Base-by-base conservation (phyloP, 495 filamentous ascomycete species). In the Aspergillus conjunctus region DNA sequence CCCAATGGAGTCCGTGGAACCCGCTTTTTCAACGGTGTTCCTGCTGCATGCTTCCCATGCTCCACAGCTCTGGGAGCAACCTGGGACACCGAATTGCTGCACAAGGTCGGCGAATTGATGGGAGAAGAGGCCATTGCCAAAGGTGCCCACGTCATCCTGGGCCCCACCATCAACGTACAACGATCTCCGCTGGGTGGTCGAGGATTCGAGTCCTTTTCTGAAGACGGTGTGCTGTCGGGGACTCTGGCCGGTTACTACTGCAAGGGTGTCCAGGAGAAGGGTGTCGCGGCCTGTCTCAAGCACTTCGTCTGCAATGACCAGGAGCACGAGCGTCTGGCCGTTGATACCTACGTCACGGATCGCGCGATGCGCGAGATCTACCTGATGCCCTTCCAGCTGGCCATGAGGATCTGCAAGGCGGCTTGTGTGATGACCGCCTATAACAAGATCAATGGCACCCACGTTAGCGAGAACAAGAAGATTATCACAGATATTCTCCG, bases 241-340 rank as follows among this genome's bases (percentile, higher is more conserved):
- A 79, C 80, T 6, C 73, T 88, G 21, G 88, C 90, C 18, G 88
- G 87, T 0, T 74, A 85, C 44, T 76, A 88, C 32, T 83, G 86
- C 59, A 85, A 84, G 62, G 88, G 89, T 11, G 82, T 93, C 41
- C 88, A 93, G 69, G 81, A 80, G 33, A 87, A 83, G 39, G 87
- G 88, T 3, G 83, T 92, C 21, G 84, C 83, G 21, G 87, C 89
- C 0, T 89, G 87, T 1, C 75, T 91, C 51, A 93, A 92, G 78
- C 90, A 93, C 68, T 93, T 90, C 66, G 85, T 89, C n/a, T 87
- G 84, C 62, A 93, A 92, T 69, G 90, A 92, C 66, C 87, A 89
- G 66, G 90, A 93, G 66, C 85, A 89, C 58, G 83, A 85, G 71
- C 77, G 90, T 0, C 83, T 88, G 76, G 85, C 83, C 0, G 86